Base-by-base conservation (phyloP, 169 alveolate genomes). In the Eimeria maxima region DNA sequence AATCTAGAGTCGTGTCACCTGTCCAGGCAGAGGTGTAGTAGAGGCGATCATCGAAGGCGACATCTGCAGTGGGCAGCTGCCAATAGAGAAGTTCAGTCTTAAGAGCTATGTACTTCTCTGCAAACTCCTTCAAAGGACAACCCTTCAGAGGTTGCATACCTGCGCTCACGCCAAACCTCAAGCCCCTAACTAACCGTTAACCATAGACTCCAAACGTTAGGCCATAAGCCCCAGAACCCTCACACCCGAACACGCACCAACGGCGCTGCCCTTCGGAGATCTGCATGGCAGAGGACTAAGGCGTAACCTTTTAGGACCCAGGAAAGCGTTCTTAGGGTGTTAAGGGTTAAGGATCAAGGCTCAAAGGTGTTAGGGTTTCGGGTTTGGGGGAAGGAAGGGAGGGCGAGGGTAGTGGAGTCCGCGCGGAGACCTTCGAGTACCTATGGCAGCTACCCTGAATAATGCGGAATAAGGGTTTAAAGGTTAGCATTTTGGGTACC, bases 11-110 rank as follows among this genome's bases (percentile, higher is more conserved):
- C 29, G 60, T 14, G 10, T 45, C 81, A 90, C 95, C 95, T 33
- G 95, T 90, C 95, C 95, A 90, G 50, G 95, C 95, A 13, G 95
- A 45, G 38, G 60, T 45, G 50, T 50, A 90, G 47, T 45, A 90
- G 45, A 90, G 45, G 29, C 22, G 78, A 45, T 90, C 95, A 14
- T 90, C 69, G 80, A 90, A 90, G 44, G 95, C 89, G 20, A 90
- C 88, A n/a, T 90, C 95, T 18, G 57, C 67, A 29, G 86, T 73
- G 2, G 95, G 95, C 45, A 90, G 53, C 80, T 90, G 95, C 95
- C 95, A 90, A 47, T 33, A 90, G 6, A 80, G 89, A 18, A 90
- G 55, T 74, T 90, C 95, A 14, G 90, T 24, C 53, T 90, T 90
- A 18, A 90, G 81, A 22, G 95, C 95, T 47, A 90, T 90, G 80